Evolutionary conservation across 192 early-diverging fungal genomes (phyloP), one percentile per base, ranked within the genome.

Genomic region (Jimgerdemannia lactiflua): DNA sequence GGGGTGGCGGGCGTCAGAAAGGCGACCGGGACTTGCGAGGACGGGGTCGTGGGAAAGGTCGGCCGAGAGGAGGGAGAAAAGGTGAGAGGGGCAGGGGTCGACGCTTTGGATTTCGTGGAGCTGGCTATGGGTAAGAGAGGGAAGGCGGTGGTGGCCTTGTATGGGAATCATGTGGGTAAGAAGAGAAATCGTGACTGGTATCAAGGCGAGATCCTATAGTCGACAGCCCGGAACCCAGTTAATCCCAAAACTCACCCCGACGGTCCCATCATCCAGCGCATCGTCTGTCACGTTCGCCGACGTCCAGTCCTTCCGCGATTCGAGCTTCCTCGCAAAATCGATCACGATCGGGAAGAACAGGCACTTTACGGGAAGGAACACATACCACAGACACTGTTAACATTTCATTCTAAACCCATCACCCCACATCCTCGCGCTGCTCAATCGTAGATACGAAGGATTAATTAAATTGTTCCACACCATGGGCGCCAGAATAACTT

Each of bases 401-500:
- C 20, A 29, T 29, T 29, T 29, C 29, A 29, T 29, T 29, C 29
- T 29, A 29, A 29, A 29, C 29, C 29, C 29, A 29, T 29, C 29
- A 29, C 29, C 29, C 29, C 11, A 68, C 4, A 67, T 19, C 39
- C 43, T 39, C 20, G 4, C 20, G 40, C 8, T 6, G 7, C 40
- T 1, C 19, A 14, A 74, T 39, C 43, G 42, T 39, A 78, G 17
- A 66, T 49, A 29, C 20, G 8, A 63, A 39, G 67, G 29, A 75
- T 7, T 3, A 41, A 44, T 9, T 11, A 1, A 49, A 77, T 4
- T 49, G 49, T 17, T 40, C n/a, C 78, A 39, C 84, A 91, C 93
- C 86, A 94, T 84, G 3, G 95, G 92, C 1, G 95, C 93, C 19
- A 92, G 77, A 70, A 92, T 89, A 17, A 88, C 90, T 75, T 96